phyloP scores from a whole-genome alignment of 164 flowering plant species.

The Cinnamomum micranthum region DNA sequence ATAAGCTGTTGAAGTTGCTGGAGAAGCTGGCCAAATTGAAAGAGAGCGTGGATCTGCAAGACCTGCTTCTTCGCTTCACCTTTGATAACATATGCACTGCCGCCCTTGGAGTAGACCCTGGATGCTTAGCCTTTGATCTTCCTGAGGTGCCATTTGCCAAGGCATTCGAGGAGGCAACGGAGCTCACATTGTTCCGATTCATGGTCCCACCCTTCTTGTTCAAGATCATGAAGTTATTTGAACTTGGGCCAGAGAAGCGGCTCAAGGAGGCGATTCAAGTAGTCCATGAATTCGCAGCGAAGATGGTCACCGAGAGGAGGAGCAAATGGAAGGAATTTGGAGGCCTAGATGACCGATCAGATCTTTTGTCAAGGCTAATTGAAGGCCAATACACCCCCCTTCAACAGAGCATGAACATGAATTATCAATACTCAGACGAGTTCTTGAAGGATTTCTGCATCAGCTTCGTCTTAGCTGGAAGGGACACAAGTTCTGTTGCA shows the following conservation, averaged over 20 bases:
- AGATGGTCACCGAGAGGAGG: constrained; percentile 37
- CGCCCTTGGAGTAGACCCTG: constrained; percentile 63
- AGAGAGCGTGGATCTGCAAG: constrained; percentile 48
- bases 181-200: constrained; percentile 42
- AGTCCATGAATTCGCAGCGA: constrained; percentile 48
- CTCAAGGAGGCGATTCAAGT: constrained; percentile 20
- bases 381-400: constrained; percentile 10
- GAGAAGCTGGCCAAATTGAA: constrained; percentile 24
- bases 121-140: constrained; percentile 36
- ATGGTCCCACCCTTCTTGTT: constrained; percentile 53
- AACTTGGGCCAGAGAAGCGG: constrained; percentile 22
- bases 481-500: constrained; percentile 77
- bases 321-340: constrained; percentile 23
- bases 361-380: constrained; percentile 55
- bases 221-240: constrained; percentile 40
- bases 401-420: constrained; percentile 2
- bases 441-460: constrained; percentile 57
- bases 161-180: constrained; percentile 71
- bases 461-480: constrained; percentile 68
- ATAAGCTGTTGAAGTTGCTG: constrained; percentile 38
- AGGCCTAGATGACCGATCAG: constrained; percentile 23
- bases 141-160: constrained; percentile 55
- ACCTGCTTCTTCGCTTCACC: constrained; percentile 56
- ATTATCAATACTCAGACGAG: constrained; percentile 24
- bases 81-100: constrained; percentile 65